Conservation (phyloP, 805 yeast genomes). For the Hanseniaspora lindneri region DNA sequence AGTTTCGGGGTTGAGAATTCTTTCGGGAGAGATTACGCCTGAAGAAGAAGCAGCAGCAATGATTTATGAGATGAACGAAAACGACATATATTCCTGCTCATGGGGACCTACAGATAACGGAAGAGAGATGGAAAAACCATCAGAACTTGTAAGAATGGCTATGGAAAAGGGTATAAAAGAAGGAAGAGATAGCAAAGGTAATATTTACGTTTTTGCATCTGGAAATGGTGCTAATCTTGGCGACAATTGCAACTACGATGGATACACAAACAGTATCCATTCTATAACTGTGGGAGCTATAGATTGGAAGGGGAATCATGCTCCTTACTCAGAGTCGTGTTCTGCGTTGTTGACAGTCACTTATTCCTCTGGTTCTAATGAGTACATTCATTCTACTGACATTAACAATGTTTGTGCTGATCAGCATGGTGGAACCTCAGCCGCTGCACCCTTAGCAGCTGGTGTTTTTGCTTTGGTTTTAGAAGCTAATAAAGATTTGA, state of each 20-base stretch:
- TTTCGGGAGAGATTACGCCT: conserved; percentile 65
- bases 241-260: conserved; percentile 93
- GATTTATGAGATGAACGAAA: conserved; percentile 64
- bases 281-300: conserved; percentile 92
- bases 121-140: conserved; percentile 72
- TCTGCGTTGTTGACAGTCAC: conserved; percentile 91
- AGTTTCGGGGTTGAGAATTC: conserved; percentile 81
- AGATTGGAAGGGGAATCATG: conserved; percentile 77
- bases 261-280: conserved; percentile 89
- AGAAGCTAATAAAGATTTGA: conserved; percentile 70
- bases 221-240: conserved; percentile 81
- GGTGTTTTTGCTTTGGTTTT: conserved; percentile 81
- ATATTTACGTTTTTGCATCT: conserved; percentile 86
- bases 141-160: conserved; percentile 63
- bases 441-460: conserved; percentile 97
- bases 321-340: conserved; percentile 83
- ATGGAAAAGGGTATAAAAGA: conserved; percentile 71
- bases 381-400: conserved; percentile 81
- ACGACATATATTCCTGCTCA: conserved; percentile 91
- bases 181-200: conserved; percentile 73
- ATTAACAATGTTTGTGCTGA: conserved; percentile 56
- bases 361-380: conserved; percentile 82
- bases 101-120: conserved; percentile 99
- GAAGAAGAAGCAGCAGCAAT: conserved; percentile 89
- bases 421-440: conserved; percentile 91